phyloP scores from a whole-genome alignment of 2,329 filamentous ascomycete species.

The Aureobasidium namibiae region DNA sequence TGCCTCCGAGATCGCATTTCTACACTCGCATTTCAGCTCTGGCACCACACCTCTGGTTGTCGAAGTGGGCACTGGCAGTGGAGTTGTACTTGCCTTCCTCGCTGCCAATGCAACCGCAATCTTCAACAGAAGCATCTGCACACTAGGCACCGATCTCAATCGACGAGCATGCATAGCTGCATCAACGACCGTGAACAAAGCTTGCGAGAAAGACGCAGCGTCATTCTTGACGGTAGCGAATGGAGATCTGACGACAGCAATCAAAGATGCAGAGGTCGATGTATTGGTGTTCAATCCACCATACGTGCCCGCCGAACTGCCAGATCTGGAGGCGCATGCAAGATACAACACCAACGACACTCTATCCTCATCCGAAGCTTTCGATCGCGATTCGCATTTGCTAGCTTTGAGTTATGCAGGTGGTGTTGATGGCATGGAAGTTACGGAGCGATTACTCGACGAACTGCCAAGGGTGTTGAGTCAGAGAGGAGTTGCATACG shows the following conservation, averaged over 20 bases:
- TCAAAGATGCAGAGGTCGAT: constrained; percentile 58
- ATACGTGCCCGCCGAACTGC: constrained; percentile 60
- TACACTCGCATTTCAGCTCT: constrained; percentile 52
- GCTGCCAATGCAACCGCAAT: constrained; percentile 65
- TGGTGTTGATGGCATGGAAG: constrained; percentile 87
- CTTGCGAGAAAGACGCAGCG: background rate
- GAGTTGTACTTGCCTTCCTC: constrained; percentile 84
- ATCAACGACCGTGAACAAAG: constrained; percentile 49
- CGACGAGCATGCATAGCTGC: constrained; percentile 73
- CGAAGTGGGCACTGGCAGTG: constrained; percentile 86
- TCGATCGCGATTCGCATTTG: constrained; percentile 74
- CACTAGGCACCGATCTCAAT: constrained; percentile 78
- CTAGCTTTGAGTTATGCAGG: constrained; percentile 84
- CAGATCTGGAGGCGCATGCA: constrained; percentile 33
- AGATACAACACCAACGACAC: constrained; percentile 18
- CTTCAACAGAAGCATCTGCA: constrained; percentile 64
- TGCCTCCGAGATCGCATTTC: constrained; percentile 57
- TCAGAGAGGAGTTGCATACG: constrained; percentile 69
- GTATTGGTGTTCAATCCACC: constrained; percentile 94
- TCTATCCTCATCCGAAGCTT: constrained; percentile 31
- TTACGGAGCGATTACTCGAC: constrained; percentile 69
- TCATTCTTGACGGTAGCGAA: constrained; percentile 60
- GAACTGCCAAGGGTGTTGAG: constrained; percentile 58
- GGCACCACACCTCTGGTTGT: constrained; percentile 52
- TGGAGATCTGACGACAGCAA: constrained; percentile 59